Base-by-base conservation (phyloP, 2,329 filamentous ascomycete species). In the Botrytis fabae region DNA sequence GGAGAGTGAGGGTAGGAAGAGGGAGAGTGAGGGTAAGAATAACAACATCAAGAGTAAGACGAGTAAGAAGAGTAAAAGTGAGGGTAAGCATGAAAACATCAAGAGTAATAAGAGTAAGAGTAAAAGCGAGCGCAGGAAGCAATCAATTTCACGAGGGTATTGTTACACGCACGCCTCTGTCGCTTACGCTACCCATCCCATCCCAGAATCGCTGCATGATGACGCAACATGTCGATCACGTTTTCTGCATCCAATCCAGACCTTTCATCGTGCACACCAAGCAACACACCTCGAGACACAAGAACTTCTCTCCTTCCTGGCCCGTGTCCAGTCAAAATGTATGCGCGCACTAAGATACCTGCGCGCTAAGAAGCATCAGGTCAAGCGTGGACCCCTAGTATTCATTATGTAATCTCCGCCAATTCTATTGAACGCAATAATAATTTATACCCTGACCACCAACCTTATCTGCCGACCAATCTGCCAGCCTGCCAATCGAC, bases 141-240 rank as follows among this genome's bases (percentile, higher is more conserved):
- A 32, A 32, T 32, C 32, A 32, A 32, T 32, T 32, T 2, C 32
- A 32, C 32, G 32, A 32, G 32, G 32, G 4, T 32, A 32, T 32
- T 32, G 32, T 20, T 54, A 54, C 2, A 22, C 10, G 7, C 22
- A 54, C 64, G 18, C 64, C 64, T n/a, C 20, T 18, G 2, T 65
- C 62, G 62, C 62, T 64, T 64, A 35, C 12, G 16, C 35, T 35
- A 25, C n/a, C 20, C 28, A 65, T 51, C n/a, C n/a, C 4, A 10
- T 9, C 40, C 48, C 25, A 9, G 6, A 20, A 28, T 51, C 10
- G 20, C 54, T 66, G 64, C 35, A 40, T 1, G 8, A 66, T 66
- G 64, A 66, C 64, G 64, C 32, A 66, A n/a, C 4, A 25, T 51
- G 46, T 54, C 14, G 64, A 66, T 66, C 64, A 10, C 20, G 40